Evolutionary conservation across 257 asterid species (phyloP), one percentile per base, ranked within the genome.

Genomic region (Forsythia suspensa): DNA sequence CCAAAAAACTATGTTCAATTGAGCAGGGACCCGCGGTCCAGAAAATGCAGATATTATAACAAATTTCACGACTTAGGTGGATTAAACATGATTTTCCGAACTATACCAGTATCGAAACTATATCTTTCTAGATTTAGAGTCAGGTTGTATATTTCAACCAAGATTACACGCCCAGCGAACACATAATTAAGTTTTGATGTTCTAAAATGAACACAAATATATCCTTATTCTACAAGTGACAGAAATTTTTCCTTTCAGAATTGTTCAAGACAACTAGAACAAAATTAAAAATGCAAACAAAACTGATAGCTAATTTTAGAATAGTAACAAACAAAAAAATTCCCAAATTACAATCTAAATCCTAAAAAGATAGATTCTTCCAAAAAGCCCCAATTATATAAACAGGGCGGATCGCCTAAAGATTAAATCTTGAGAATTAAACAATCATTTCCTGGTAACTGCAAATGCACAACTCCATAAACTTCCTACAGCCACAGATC

Each of bases 401-500:
- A 71, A 59, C 44, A 37, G 66, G 70, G 55, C 69, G 18, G 71
- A 74, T 67, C 74, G 75, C 84, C 81, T 74, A 81, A 77, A 81
- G 82, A 80, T 73, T 84, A 4, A 67, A 80, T 36, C 80, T 77
- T 71, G 59, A 51, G 74, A 72, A 29, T 36, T 9, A 55, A 83
- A 71, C 75, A n/a, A 66, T 70, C 8, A 48, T 18, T 37, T 55
- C 66, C 43, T 42, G 63, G 73, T 36, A 76, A 71, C 48, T 4
- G 29, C 8, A 75, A 81, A 76, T 71, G 76, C 16, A 29, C 70
- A 81, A 51, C 71, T 51, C 52, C 77, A 71, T 34, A 63, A 80
- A 79, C 80, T 75, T 76, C 67, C 81, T 52, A 3, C 74, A 69
- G 71, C 74, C 72, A 74, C 86, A 85, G 89, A 87, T 87, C 88